Percentiles rank a stretch among this genome's conserved stretches.
phyloP scores from a whole-genome alignment of 2,329 filamentous ascomycete genomes.

The Trematosphaeria pertusa region DNA sequence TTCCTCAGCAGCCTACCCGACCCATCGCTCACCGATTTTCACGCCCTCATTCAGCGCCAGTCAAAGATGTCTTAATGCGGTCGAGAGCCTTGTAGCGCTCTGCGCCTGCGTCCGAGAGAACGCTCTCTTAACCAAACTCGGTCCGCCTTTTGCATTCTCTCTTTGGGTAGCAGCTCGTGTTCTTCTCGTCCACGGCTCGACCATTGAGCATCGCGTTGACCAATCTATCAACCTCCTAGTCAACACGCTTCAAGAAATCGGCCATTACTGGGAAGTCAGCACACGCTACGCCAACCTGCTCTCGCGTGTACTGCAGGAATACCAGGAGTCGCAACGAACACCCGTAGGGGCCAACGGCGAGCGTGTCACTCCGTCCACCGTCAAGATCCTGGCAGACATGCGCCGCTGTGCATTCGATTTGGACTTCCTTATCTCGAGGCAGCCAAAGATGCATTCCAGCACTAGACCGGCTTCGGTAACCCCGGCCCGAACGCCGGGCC shows the following conservation, averaged over 20 bases:
- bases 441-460: slow-evolving; percentile 60
- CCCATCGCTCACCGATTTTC: slow-evolving; percentile 86
- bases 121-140: slow-evolving; percentile 77
- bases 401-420: slow-evolving; percentile 87
- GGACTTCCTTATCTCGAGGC: slow-evolving; percentile 85
- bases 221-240: slow-evolving; percentile 83
- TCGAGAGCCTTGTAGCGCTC: slow-evolving; percentile 72
- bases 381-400: slow-evolving; percentile 91
- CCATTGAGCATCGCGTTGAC: slow-evolving; percentile 82
- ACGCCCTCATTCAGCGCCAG: slow-evolving; percentile 86
- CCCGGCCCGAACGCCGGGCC: slow-evolving; percentile 71
- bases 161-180: slow-evolving; percentile 90
- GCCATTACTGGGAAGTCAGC: slow-evolving; percentile 84
- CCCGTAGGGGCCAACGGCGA: slow-evolving; percentile 66
- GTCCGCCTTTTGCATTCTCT: slow-evolving; percentile 89
- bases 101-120: slow-evolving; percentile 79
- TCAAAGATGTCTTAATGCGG: slow-evolving; percentile 81
- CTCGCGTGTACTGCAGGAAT: slow-evolving; percentile 84
- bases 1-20: slow-evolving; percentile 91
- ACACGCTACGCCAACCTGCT: slow-evolving; percentile 81
- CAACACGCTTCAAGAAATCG: slow-evolving; percentile 80
- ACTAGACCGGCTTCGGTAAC: slow-evolving; percentile 53
- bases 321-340: slow-evolving; percentile 75
- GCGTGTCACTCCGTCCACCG: slow-evolving; percentile 78
- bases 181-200: slow-evolving; percentile 87